Evolutionary conservation across 257 asterid species (phyloP).

Genomic region (Solanum piurae): DNA sequence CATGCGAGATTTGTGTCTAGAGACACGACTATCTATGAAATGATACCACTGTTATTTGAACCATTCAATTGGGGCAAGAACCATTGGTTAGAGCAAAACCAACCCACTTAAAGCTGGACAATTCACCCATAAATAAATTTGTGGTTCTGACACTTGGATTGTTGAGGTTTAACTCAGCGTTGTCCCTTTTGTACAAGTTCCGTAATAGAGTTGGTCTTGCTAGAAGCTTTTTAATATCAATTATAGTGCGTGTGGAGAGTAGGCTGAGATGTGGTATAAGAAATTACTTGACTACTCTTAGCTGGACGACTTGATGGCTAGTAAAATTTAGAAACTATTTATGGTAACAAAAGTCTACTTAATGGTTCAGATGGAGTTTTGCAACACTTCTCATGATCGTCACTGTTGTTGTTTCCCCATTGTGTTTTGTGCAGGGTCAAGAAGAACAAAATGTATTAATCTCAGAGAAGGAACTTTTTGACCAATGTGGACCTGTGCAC

Average conservation of each 20-base stretch:
- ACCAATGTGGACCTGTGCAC: constrained; percentile 63
- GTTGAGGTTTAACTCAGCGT: not conserved
- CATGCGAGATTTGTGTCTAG: not conserved
- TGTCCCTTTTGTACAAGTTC: not conserved
- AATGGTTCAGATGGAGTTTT: not conserved
- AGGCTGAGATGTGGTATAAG: not conserved
- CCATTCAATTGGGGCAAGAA: not conserved
- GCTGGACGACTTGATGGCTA: not conserved
- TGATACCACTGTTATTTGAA: not conserved
- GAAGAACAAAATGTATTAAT: constrained; percentile 10
- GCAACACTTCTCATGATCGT: not conserved
- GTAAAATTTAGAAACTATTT: not conserved
- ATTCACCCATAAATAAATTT: not conserved
- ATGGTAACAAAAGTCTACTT: not conserved
- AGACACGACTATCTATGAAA: not conserved
- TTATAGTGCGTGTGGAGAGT: not conserved
- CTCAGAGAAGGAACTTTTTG: constrained; percentile 61
- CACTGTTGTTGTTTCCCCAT: not conserved
- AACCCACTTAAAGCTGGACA: not conserved
- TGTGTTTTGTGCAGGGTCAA: not conserved
- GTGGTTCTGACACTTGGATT: not conserved
- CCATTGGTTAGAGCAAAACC: not conserved
- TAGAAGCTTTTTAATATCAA: not conserved
- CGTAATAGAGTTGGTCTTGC: not conserved
- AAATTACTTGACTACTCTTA: not conserved